These are phyloP conservation scores for Rosa persica DNA, from an alignment of 306 rosid genomes.

Conservation along the genomic window DNA sequence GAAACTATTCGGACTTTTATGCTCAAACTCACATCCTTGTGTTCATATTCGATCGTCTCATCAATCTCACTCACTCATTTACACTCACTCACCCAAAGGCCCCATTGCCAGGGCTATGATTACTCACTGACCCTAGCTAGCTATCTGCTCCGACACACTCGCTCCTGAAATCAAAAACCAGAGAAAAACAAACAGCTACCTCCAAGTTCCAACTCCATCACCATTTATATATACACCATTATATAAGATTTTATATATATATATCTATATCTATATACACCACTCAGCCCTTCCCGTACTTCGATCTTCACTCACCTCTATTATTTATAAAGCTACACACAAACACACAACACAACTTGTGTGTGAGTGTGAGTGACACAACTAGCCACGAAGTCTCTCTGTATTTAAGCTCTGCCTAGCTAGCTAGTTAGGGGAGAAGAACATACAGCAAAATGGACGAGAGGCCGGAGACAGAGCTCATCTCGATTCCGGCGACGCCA, in stretches of 20 bases:
- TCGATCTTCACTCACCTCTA: neutral
- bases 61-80: neutral
- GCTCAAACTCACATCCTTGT: neutral
- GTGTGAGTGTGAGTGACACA: neutral
- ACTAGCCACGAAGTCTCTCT: neutral
- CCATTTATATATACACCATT: neutral
- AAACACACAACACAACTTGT: neutral
- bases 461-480: slow-evolving; percentile 92
- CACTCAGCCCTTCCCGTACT: neutral
- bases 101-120: neutral
- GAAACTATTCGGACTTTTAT: neutral
- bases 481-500: slow-evolving; percentile 94
- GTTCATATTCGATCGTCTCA: neutral
- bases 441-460: slow-evolving; percentile 61
- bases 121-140: neutral
- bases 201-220: neutral
- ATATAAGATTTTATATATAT: neutral
- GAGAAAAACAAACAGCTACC: neutral
- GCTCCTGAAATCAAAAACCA: slow-evolving; percentile 1
- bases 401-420: neutral
- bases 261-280: neutral
- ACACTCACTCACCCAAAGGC: neutral
- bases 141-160: neutral
- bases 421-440: neutral
- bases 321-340: slow-evolving; percentile 7